phyloP scores from a whole-genome alignment of 2,329 filamentous ascomycete genomes.

The Corynespora cassiicola region DNA sequence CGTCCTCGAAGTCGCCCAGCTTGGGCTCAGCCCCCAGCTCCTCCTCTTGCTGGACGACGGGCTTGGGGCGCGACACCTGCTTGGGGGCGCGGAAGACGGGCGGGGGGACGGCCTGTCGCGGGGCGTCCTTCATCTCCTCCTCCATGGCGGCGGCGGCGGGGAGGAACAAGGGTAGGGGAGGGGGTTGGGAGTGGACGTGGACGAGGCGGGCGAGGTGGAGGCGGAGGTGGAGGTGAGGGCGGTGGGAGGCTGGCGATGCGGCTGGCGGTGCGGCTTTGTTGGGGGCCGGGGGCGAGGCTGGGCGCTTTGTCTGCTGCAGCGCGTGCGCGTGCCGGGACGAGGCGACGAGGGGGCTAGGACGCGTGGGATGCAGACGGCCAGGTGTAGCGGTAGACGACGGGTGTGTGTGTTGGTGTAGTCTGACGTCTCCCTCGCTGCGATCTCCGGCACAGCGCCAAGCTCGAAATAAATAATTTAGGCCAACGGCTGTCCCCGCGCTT shows the following conservation, averaged over 20 bases:
- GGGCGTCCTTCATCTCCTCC: constrained; percentile 30
- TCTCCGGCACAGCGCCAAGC: too few species aligned
- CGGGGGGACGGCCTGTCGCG: constrained; percentile 18
- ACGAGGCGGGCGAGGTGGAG: neutral
- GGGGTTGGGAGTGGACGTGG: neutral
- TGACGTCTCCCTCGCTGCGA: too few species aligned
- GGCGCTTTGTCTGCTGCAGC: too few species aligned
- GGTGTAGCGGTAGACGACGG: too few species aligned
- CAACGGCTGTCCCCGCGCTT: too few species aligned
- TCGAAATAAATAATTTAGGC: too few species aligned
- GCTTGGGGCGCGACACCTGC: constrained; percentile 58
- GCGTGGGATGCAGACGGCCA: too few species aligned
- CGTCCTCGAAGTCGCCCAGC: constrained; percentile 91
- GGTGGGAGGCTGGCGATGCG: constrained; percentile 2
- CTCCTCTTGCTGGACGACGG: constrained; percentile 77
- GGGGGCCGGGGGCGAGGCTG: too few species aligned
- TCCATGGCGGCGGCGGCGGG: constrained; percentile 34
- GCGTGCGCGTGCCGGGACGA: too few species aligned
- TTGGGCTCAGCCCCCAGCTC: constrained; percentile 82
- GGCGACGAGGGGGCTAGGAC: too few species aligned
- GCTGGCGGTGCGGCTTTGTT: too few species aligned
- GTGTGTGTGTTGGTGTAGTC: too few species aligned
- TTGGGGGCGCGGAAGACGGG: constrained; percentile 40
- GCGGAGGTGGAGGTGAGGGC: neutral
- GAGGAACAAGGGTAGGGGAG: neutral